A percentile compares a stretch with the other conserved stretches of the same genome.
phyloP scores from a whole-genome alignment of 2,329 filamentous ascomycete species.

The Sphaceloma murrayae region DNA sequence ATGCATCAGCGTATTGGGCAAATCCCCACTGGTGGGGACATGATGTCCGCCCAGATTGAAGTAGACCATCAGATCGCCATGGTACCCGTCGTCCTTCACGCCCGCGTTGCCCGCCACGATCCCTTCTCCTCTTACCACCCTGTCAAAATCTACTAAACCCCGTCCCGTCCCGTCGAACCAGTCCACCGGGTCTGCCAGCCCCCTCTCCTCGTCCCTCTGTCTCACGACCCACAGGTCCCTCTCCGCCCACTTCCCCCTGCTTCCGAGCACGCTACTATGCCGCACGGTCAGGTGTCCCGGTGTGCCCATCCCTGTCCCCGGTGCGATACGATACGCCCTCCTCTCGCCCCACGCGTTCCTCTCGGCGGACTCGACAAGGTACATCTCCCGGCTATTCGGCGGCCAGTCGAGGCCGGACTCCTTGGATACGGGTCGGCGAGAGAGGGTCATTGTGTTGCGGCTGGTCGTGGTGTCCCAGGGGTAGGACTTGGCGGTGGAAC shows the following conservation, averaged over 20 bases:
- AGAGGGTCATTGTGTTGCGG: slow-evolving; percentile 28
- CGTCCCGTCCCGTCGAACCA: too few relatives aligned
- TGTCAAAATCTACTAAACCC: slow-evolving; percentile 43
- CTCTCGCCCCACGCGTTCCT: slow-evolving; percentile 36
- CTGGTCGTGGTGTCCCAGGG: slow-evolving; percentile 24
- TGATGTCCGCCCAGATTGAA: slow-evolving; percentile 47
- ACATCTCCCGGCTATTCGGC: slow-evolving; percentile 33
- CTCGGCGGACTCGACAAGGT: slow-evolving; percentile 31
- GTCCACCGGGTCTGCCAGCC: slow-evolving; percentile 39
- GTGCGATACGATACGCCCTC: slow-evolving; percentile 37
- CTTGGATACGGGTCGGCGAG: slow-evolving; percentile 22
- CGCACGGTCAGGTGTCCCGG: slow-evolving; percentile 40
- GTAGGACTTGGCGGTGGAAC: slow-evolving; percentile 25
- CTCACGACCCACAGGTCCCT: slow-evolving; percentile 44
- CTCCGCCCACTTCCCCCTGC: slow-evolving; percentile 41
- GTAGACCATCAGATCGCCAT: slow-evolving; percentile 36
- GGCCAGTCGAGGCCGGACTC: slow-evolving; percentile 30
- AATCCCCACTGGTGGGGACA: slow-evolving; percentile 31
- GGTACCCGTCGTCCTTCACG: slow-evolving; percentile 20
- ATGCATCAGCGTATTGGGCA: slow-evolving; percentile 29
- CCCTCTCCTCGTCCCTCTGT: slow-evolving; percentile 46
- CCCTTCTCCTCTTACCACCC: slow-evolving; percentile 42
- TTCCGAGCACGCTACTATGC: slow-evolving; percentile 39
- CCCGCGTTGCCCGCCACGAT: slow-evolving; percentile 31
- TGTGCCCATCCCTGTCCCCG: slow-evolving; percentile 28